These are phyloP conservation scores for Mycena citricolor DNA, from an alignment of 1,284 basidiomycete species.

Conservation along the genomic window DNA sequence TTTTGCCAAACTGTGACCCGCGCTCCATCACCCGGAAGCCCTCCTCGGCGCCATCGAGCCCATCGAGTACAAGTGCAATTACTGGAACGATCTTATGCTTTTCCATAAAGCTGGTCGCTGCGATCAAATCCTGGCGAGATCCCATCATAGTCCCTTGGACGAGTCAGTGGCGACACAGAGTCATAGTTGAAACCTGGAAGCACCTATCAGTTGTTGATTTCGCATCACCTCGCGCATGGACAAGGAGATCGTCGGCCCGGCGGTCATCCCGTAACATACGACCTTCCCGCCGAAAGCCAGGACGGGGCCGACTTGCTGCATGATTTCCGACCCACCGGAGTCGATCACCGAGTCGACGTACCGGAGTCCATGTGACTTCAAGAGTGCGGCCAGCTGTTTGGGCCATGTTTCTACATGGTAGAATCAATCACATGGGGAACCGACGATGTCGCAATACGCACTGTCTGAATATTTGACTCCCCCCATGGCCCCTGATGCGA, in stretches of 20 bases:
- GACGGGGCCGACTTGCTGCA: slow-evolving; percentile 53
- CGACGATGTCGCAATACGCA: slow-evolving; percentile 36
- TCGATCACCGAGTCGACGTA: slow-evolving; percentile 80
- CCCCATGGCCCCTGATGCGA: slow-evolving; percentile 72
- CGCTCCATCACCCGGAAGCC: slow-evolving; percentile 68
- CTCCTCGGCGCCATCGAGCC: slow-evolving; percentile 65
- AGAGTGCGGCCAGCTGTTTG: slow-evolving; percentile 46
- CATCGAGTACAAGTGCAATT: slow-evolving; percentile 72
- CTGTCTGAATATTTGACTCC: slow-evolving; percentile 76
- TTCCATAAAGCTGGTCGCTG: slow-evolving; percentile 70
- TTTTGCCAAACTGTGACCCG: slow-evolving; percentile 75
- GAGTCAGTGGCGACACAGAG: too few species aligned
- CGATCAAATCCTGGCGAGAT: slow-evolving; percentile 71
- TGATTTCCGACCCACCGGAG: slow-evolving; percentile 77
- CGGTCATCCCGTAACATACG: slow-evolving; percentile 58
- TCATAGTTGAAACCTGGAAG: slow-evolving; percentile 23
- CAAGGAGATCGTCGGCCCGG: slow-evolving; percentile 58
- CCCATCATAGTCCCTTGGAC: slow-evolving; percentile 79
- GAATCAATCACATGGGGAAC: too few species aligned
- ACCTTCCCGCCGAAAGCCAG: slow-evolving; percentile 73
- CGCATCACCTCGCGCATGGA: slow-evolving; percentile 82
- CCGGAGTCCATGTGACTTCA: slow-evolving; percentile 42
- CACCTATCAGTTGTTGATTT: slow-evolving; percentile 76
- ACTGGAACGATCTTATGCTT: slow-evolving; percentile 71
- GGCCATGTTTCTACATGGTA: slow-evolving; percentile 76